phyloP scores from a whole-genome alignment of 2,329 filamentous ascomycete species.

The Alternaria novae-zelandiae region DNA sequence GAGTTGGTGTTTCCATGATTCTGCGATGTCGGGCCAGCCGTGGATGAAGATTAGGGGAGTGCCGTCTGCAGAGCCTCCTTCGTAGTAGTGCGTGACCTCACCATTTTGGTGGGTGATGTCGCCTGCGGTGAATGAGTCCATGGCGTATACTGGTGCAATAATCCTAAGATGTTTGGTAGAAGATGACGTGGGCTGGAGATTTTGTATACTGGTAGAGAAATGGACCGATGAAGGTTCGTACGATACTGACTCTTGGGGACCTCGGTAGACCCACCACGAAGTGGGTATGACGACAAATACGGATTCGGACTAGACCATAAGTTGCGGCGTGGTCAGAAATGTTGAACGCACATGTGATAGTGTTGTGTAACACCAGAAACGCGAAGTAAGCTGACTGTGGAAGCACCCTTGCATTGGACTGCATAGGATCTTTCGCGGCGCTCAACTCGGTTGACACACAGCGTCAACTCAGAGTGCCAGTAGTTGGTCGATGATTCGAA shows the following conservation, averaged over 20 bases:
- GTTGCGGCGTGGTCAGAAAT: not conserved
- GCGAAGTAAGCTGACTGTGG: not conserved
- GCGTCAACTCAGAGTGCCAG: not conserved
- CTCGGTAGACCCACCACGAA: not conserved
- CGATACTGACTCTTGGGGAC: not conserved
- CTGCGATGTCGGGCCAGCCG: constrained; percentile 47
- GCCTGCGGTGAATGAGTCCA: constrained; percentile 22
- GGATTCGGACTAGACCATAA: not conserved
- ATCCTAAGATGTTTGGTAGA: not conserved
- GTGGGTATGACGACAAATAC: not conserved
- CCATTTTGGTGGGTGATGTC: constrained; percentile 29
- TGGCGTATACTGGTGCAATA: not conserved
- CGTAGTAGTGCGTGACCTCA: constrained; percentile 32
- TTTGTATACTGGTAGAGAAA: not conserved
- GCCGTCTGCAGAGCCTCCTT: constrained; percentile 27
- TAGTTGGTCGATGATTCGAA: not conserved
- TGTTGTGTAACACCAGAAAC: not conserved
- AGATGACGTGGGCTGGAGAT: not conserved
- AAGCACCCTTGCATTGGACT: not conserved
- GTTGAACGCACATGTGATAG: not conserved
- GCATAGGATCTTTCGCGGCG: not conserved
- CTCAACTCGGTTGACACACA: not conserved
- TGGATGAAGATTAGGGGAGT: constrained; percentile 36
- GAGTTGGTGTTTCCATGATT: constrained; percentile 46
- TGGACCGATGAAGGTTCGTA: not conserved